Conservation (phyloP, 352 stramenopile species). For the Phytophthora kernoviae region DNA sequence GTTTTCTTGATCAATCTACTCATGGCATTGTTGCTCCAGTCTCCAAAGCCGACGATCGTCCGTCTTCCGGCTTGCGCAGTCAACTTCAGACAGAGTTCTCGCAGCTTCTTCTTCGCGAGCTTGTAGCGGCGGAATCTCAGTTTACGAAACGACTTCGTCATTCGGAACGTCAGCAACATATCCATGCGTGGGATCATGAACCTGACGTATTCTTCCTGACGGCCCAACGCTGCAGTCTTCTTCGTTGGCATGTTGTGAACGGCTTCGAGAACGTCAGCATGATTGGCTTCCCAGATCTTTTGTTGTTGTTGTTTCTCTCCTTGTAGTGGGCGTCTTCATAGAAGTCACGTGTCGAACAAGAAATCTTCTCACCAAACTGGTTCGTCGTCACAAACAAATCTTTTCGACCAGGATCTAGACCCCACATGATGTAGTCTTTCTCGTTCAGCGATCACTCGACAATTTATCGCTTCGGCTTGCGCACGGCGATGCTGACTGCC, state of each 20-base stretch:
- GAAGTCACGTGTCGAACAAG: conserved; percentile 14
- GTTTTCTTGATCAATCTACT: neutral
- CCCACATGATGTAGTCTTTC: conserved; percentile 7
- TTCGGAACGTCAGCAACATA: conserved; percentile 6
- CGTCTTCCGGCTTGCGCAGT: neutral
- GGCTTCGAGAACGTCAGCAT: neutral
- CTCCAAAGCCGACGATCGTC: conserved; percentile 17
- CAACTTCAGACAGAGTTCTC: conserved; percentile 8
- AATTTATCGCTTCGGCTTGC: conserved; percentile 22
- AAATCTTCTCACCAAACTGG: conserved; percentile 4
- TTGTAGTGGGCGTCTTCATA: conserved; percentile 21
- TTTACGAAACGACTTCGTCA: conserved; percentile 21
- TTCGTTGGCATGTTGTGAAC: conserved; percentile 20
- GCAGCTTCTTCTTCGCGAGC: conserved; percentile 19
- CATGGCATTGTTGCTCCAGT: conserved; percentile 20
- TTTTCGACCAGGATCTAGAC: conserved; percentile 10
- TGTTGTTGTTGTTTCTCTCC: conserved; percentile 15
- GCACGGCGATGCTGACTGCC: conserved; percentile 15
- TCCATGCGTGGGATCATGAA: conserved; percentile 18
- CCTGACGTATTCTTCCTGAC: conserved; percentile 7
- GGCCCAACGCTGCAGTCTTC: conserved; percentile 14
- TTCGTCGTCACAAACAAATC: conserved; percentile 22
- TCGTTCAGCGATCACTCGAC: no score
- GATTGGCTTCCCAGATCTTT: conserved; percentile 11
- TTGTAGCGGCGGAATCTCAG: conserved; percentile 14